Evolutionary conservation across 2,329 filamentous ascomycete species (phyloP).

Genomic region (Claviceps spartinae): DNA sequence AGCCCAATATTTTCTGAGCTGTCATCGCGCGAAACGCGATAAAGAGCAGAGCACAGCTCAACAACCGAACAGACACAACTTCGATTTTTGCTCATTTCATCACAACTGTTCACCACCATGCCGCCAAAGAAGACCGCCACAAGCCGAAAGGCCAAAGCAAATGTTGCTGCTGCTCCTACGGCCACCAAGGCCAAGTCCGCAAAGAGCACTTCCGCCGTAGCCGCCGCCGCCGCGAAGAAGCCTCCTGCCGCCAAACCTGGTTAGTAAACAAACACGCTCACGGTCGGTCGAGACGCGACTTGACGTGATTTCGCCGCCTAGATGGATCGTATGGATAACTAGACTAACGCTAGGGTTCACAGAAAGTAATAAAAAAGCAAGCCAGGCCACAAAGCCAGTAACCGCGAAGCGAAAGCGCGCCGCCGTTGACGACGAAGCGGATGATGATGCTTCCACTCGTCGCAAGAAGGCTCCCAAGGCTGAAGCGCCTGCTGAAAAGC

Average conservation of each 20-base stretch:
- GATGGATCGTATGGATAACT: background rate
- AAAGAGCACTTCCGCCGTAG: background rate
- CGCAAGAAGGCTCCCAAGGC: constrained; percentile 4
- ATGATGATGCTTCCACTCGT: constrained; percentile 1
- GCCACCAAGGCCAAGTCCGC: constrained; percentile 2
- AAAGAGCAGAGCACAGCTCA: background rate
- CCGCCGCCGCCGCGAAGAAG: background rate
- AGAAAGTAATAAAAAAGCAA: constrained; percentile 1
- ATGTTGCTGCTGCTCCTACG: background rate
- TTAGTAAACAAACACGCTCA: constrained; percentile 2
- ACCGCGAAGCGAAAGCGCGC: constrained; percentile 6
- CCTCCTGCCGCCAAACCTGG: constrained; percentile 4
- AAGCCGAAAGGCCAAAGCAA: constrained; percentile 1
- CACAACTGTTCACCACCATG: constrained; percentile 1
- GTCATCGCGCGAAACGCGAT: background rate
- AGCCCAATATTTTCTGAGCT: background rate
- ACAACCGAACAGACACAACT: background rate
- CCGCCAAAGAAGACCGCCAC: constrained; percentile 5
- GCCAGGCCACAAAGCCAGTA: background rate
- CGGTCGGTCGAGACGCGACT: background rate
- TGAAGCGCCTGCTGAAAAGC: constrained; percentile 1
- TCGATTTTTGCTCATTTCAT: background rate
- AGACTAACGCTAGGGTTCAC: constrained; percentile 1
- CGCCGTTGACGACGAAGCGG: constrained; percentile 3
- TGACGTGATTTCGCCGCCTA: background rate